These are phyloP conservation scores for Kwoniella shivajii DNA, from an alignment of 1,284 basidiomycete genomes.

Conservation along the genomic window DNA sequence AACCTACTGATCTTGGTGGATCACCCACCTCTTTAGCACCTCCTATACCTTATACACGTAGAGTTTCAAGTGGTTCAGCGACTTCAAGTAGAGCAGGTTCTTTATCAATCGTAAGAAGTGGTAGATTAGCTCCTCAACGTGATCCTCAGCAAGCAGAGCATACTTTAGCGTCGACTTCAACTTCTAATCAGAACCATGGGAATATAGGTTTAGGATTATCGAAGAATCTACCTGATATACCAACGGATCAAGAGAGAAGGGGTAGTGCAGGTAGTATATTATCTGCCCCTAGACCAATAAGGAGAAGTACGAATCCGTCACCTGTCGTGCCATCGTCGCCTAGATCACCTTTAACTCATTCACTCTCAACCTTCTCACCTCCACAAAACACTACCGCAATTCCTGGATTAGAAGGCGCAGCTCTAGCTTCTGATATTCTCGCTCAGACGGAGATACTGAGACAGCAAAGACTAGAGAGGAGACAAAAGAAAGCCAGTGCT, in stretches of 20 bases:
- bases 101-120: constrained; percentile 42
- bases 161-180: background rate
- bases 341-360: constrained; percentile 38
- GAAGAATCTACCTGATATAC: constrained; percentile 22
- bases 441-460: constrained; percentile 75
- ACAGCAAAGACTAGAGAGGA: constrained; percentile 64
- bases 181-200: background rate
- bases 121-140: constrained; percentile 28
- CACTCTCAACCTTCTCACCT: constrained; percentile 30
- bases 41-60: constrained; percentile 13
- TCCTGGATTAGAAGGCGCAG: constrained; percentile 46
- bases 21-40: constrained; percentile 13
- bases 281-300: constrained; percentile 18
- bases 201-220: constrained; percentile 8
- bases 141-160: constrained; percentile 5
- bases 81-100: constrained; percentile 44
- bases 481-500: constrained; percentile 62
- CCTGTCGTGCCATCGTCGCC: constrained; percentile 16
- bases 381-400: constrained; percentile 28
- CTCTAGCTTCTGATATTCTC: constrained; percentile 68
- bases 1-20: constrained; percentile 9
- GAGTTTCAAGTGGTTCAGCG: constrained; percentile 27
- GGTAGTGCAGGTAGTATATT: constrained; percentile 12
- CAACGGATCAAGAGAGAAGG: constrained; percentile 5
- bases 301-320: constrained; percentile 42